Conservation (phyloP, 2,329 filamentous ascomycete species). For the Aureobasidium sp. region DNA sequence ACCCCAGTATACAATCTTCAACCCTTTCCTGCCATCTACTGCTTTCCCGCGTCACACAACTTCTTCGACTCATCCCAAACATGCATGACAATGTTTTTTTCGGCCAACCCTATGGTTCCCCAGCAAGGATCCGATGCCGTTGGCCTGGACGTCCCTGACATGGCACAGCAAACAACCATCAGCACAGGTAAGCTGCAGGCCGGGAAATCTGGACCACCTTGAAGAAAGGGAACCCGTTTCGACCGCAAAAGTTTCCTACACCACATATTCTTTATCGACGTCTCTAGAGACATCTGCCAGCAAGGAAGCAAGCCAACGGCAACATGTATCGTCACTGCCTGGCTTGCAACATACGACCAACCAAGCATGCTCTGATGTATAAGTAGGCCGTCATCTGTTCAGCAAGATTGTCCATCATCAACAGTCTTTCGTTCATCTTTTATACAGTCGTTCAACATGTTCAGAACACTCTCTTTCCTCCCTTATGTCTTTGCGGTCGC, state of each 20-base stretch:
- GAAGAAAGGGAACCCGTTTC: not conserved
- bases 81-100: slow-evolving; percentile 2
- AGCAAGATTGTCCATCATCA: not conserved
- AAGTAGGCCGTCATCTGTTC: not conserved
- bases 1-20: not conserved
- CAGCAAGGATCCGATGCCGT: not conserved
- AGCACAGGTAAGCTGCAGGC: not conserved
- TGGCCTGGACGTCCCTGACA: not conserved
- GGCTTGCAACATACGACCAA: not conserved
- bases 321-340: not conserved
- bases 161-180: not conserved
- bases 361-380: not conserved
- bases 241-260: not conserved
- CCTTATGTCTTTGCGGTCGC: not conserved
- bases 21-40: not conserved
- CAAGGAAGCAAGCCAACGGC: not conserved
- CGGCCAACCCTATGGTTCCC: not conserved
- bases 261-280: not conserved
- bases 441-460: slow-evolving; percentile 1
- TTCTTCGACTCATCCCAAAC: not conserved
- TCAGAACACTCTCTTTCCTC: not conserved
- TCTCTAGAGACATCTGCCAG: not conserved
- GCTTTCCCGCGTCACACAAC: not conserved
- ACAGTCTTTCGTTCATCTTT: not conserved
- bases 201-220: not conserved